Evolutionary conservation across 1,284 basidiomycete species (phyloP).

Genomic region (Leucocoprinus gongylophorus): DNA sequence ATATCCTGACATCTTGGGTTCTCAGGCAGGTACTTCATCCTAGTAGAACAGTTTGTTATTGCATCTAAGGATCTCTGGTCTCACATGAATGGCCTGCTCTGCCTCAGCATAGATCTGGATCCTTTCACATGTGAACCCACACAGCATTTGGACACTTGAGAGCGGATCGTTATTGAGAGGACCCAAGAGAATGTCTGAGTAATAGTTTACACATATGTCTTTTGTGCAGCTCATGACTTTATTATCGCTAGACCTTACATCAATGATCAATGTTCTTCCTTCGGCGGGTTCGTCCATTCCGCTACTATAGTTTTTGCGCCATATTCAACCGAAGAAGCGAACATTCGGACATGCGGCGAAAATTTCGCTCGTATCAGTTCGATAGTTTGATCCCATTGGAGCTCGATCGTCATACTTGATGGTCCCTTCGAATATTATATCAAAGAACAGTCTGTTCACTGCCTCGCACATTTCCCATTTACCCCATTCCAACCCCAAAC

Average conservation of each 20-base stretch:
- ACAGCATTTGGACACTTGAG: too few relatives aligned
- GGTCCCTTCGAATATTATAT: slow-evolving; percentile 19
- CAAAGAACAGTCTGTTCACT: slow-evolving; percentile 18
- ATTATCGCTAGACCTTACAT: too few relatives aligned
- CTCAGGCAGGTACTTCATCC: slow-evolving; percentile 17
- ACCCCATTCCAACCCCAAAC: neutral
- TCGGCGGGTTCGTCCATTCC: too few relatives aligned
- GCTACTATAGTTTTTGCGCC: neutral
- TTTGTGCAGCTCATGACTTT: too few relatives aligned
- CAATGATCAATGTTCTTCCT: too few relatives aligned
- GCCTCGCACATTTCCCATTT: slow-evolving; percentile 3
- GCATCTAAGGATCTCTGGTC: too few relatives aligned
- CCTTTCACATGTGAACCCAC: neutral
- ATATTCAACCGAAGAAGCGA: neutral
- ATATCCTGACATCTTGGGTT: slow-evolving; percentile 23
- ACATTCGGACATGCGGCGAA: neutral
- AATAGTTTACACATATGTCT: too few relatives aligned
- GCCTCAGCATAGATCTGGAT: neutral
- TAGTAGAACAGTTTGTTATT: slow-evolving; percentile 12
- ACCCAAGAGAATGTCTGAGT: too few relatives aligned
- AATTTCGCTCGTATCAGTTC: neutral
- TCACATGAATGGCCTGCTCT: too few relatives aligned
- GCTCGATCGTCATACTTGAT: slow-evolving; percentile 2
- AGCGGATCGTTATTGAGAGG: too few relatives aligned
- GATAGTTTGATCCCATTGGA: slow-evolving; percentile 2